Percentiles rank a stretch among this genome's conserved stretches.
Evolutionary conservation across 208 protist genomes (phyloP).

Genomic region (Vickermania spadyakhi): DNA sequence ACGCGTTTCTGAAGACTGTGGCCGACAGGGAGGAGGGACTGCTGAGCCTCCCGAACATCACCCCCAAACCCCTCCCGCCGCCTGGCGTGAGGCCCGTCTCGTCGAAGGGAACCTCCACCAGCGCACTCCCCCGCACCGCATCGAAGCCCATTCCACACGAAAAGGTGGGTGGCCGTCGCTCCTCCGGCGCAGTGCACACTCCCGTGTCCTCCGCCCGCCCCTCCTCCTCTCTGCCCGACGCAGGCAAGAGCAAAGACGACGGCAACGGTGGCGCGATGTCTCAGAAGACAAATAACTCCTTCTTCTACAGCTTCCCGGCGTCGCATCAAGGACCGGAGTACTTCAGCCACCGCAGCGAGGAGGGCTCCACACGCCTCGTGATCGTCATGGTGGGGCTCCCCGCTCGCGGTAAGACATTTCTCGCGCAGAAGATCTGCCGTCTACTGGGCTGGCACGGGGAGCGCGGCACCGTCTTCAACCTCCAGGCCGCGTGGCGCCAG

Average conservation of each 20-base stretch:
- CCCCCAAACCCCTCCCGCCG: too few species aligned
- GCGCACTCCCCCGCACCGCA: not conserved
- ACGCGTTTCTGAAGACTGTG: not conserved
- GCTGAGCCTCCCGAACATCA: not conserved
- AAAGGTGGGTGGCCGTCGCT: not conserved
- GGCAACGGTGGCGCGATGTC: conserved; percentile 11
- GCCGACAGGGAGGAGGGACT: not conserved
- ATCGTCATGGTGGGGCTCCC: conserved; percentile 88
- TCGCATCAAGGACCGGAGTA: conserved; percentile 68
- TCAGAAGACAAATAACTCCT: not conserved
- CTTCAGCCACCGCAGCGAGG: conserved; percentile 31
- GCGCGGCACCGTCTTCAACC: conserved; percentile 61
- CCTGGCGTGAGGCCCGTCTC: not conserved
- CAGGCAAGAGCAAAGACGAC: not conserved
- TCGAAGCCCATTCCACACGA: not conserved
- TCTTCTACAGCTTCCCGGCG: conserved; percentile 48
- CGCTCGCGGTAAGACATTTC: conserved; percentile 85
- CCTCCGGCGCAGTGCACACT: not conserved
- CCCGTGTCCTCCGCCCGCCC: not conserved
- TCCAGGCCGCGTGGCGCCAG: conserved; percentile 59
- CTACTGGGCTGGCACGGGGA: conserved; percentile 77
- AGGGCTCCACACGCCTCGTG: conserved; percentile 39
- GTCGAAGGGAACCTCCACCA: not conserved
- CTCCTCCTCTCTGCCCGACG: not conserved
- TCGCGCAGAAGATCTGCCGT: conserved; percentile 85